phyloP scores from a whole-genome alignment of 345 rosid genomes.

The Lepidium aucheri region DNA sequence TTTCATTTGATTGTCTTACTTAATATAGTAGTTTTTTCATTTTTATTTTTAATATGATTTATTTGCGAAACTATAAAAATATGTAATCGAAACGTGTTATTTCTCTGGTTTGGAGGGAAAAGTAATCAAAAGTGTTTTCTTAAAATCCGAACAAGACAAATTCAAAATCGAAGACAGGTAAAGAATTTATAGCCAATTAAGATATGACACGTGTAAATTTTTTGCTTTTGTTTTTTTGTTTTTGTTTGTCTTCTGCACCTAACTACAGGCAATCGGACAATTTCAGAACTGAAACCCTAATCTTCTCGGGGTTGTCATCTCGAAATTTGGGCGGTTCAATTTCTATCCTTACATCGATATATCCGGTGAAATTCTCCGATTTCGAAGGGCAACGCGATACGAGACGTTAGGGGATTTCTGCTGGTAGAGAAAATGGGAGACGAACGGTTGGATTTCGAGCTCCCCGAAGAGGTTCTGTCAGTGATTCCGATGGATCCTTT shows the following conservation, averaged over 20 bases:
- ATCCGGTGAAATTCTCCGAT: background rate
- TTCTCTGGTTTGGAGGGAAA: conserved; percentile 28
- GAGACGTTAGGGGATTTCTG: background rate
- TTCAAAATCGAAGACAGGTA: conserved; percentile 10
- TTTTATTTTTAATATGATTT: background rate
- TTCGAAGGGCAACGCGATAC: background rate
- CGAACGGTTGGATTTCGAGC: conserved; percentile 47
- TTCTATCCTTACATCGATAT: background rate
- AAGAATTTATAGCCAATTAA: background rate
- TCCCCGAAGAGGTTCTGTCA: conserved; percentile 67
- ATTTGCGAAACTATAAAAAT: background rate
- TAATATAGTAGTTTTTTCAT: background rate
- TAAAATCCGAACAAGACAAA: conserved; percentile 5
- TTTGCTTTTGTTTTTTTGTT: background rate
- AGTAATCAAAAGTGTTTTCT: conserved; percentile 4
- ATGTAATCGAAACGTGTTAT: background rate
- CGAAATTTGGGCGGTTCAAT: background rate
- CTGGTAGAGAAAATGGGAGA: conserved; percentile 29
- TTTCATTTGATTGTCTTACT: background rate
- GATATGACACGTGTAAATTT: conserved; percentile 4
- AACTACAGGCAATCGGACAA: conserved; percentile 10
- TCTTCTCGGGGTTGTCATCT: conserved; percentile 15
- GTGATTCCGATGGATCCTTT: conserved; percentile 87
- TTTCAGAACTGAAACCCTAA: conserved; percentile 10
- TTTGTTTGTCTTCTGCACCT: background rate